Percentiles rank a stretch among this genome's conserved stretches.
phyloP scores from a whole-genome alignment of 1,139 yeast species.

The Scheffersomyces segobiensis region DNA sequence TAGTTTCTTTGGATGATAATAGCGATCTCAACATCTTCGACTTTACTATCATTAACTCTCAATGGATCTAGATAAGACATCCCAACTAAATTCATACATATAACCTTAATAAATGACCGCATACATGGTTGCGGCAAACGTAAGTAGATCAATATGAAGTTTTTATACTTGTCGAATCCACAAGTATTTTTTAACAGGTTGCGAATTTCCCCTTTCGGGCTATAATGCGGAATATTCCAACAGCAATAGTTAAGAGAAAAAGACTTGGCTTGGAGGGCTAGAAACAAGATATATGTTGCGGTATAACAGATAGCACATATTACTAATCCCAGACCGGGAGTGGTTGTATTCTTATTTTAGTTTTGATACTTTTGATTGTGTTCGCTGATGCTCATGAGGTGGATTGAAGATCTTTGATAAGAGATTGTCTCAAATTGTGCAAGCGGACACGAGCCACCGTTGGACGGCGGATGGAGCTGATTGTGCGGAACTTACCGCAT shows the following conservation, averaged over 20 bases:
- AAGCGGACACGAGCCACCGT: not conserved
- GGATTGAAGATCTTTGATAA: not conserved
- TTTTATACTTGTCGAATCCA: too few relatives aligned
- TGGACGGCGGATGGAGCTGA: not conserved
- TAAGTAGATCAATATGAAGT: too few relatives aligned
- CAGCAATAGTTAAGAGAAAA: not conserved
- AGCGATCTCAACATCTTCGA: slow-evolving; percentile 10
- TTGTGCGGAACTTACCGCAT: not conserved
- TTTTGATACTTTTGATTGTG: too few relatives aligned
- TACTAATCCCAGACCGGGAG: too few relatives aligned
- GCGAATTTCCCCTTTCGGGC: not conserved
- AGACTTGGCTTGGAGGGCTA: not conserved
- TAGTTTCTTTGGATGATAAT: slow-evolving; percentile 8
- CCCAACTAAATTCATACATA: too few relatives aligned
- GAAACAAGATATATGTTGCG: not conserved
- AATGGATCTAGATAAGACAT: not conserved
- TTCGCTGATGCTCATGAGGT: too few relatives aligned
- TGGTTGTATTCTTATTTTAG: too few relatives aligned
- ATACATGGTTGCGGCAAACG: too few relatives aligned
- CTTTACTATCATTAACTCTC: slow-evolving; percentile 5
- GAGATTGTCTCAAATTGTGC: not conserved
- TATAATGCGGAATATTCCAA: not conserved
- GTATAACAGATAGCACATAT: too few relatives aligned
- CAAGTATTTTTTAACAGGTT: not conserved
- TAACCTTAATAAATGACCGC: too few relatives aligned